Base-by-base conservation (phyloP, 2,329 filamentous ascomycete species). In the Calcarisporium arbuscula region DNA sequence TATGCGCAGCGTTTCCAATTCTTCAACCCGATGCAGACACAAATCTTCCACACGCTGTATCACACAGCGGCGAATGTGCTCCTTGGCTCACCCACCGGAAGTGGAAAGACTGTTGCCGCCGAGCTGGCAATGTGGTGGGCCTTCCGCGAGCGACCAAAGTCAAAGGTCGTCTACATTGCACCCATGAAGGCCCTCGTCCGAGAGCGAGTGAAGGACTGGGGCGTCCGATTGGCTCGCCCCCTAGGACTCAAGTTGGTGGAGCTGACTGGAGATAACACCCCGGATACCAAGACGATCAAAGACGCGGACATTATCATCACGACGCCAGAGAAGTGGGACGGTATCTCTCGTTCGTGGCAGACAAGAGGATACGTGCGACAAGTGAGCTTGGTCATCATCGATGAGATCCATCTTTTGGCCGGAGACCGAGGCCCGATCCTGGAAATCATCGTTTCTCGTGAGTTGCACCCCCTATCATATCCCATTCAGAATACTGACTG, bases 101-200 rank as follows among this genome's bases (percentile, higher is more conserved):
- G 88, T 69, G 92, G 92, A 39, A 98, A 98, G 68, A 98, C 94
- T 1, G 85, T 98, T 26, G 92, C 94, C 14, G 88, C 85, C 31
- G 92, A 98, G 56, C 65, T 98, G 41, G 89, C 94, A 18, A 96
- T 98, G 90, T 98, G 94, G 94, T 95, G 89, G 88, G 90, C 92
- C 4, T 96, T 98, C 63, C 80, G 89, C 11, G 89, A 95, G 55
- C 82, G 83, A 32, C 92, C 92, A 2, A 88, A 89, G 4, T 95
- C 88, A 4, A 98, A 98, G 63, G 89, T 98, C 3, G 92, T 98
- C 10, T 98, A 98, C 57, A 96, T 98, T 54, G 92, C 92, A 3
- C 94, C 94, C 0, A 98, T 98, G 94, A 98, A 98, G 61, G 94
- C 94, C 0, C 78, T 98, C 20, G 92, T 98, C 15, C 85, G 92